Base-by-base conservation (phyloP, 768 basidiomycete genomes). In the Tephrocybe rancida region DNA sequence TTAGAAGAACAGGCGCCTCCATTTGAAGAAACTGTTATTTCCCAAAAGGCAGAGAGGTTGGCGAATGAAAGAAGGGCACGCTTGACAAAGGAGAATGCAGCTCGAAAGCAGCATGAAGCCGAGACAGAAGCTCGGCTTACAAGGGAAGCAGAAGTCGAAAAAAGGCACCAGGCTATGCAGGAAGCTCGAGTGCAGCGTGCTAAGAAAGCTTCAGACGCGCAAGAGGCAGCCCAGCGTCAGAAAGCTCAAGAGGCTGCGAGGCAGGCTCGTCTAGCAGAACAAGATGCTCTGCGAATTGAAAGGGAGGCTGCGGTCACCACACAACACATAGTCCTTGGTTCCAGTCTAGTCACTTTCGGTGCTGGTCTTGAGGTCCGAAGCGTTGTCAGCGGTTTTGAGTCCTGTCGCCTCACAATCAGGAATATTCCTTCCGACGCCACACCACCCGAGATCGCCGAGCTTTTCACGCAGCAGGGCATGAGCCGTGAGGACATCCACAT, bases 331-430 rank as follows among this genome's bases (percentile, higher is more conserved):
- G 74, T 82, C 16, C 70, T 70, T 19, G 77, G 76, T 5, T 70
- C 74, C n/a, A 76, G 73, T 39, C 67, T 84, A 37, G 75, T 81
- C 18, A 80, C 80, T 2, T 84, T 71, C 37, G 70, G 70, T 25
- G 76, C 80, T 2, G 84, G 84, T 5, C 61, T 82, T 32, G 67
- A 74, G n/a, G 67, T 86, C 32, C 65, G 65, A 34, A 62, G 69
- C 27, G 55, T 83, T 26, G 62, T 81, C 24, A 70, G 77, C n/a
- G 82, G 81, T 3, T 84, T 82, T 55, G 80, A 86, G 37, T 74
- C 78, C 5, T 80, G 78, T 59, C 71, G 71, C 9, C 63, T 86
- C 24, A 74, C 64, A 1, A 65, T 86, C 42, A 70, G 67, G 48
- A 77, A 77, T 50, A 67, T 86, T 24, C 80, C 83, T 0, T 41